Conservation (phyloP, 2,329 filamentous ascomycete genomes). For the Amauroascus verrucosus region DNA sequence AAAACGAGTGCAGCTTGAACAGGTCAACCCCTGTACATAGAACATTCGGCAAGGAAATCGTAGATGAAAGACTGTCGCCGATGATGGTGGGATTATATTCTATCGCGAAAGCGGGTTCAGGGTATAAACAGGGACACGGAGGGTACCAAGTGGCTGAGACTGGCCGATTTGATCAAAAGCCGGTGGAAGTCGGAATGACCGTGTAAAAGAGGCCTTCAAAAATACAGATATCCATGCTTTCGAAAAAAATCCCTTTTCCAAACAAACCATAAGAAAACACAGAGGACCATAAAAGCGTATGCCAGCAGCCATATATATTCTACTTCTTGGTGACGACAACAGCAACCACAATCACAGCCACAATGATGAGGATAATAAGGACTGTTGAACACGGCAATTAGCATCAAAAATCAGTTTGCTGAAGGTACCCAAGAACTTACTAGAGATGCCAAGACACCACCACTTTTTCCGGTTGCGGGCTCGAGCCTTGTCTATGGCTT, state of each 20-base stretch:
- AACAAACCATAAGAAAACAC: background rate
- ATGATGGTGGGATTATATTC: slow-evolving; percentile 1
- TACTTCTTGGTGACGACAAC: slow-evolving; percentile 31
- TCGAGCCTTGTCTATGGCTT: slow-evolving; percentile 72
- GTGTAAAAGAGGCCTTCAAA: background rate
- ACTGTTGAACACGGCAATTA: slow-evolving; percentile 28
- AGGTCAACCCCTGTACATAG: background rate
- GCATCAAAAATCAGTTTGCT: background rate
- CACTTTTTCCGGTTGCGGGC: slow-evolving; percentile 88
- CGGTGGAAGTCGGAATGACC: background rate
- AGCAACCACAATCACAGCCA: slow-evolving; percentile 40
- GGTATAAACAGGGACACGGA: slow-evolving; percentile 1
- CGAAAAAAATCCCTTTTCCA: slow-evolving; percentile 1
- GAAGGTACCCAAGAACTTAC: slow-evolving; percentile 34
- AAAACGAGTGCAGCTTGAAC: background rate
- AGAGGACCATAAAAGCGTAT: background rate
- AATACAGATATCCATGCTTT: slow-evolving; percentile 2
- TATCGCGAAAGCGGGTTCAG: slow-evolving; percentile 1
- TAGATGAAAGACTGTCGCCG: background rate
- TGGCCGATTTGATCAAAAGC: background rate
- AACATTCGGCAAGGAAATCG: background rate
- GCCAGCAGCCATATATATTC: background rate
- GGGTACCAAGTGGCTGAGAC: background rate
- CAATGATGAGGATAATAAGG: slow-evolving; percentile 45
- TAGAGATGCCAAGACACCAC: slow-evolving; percentile 73